These are phyloP conservation scores for Avena sativa DNA, from an alignment of 176 grass and related monocot species.

Conservation along the genomic window DNA sequence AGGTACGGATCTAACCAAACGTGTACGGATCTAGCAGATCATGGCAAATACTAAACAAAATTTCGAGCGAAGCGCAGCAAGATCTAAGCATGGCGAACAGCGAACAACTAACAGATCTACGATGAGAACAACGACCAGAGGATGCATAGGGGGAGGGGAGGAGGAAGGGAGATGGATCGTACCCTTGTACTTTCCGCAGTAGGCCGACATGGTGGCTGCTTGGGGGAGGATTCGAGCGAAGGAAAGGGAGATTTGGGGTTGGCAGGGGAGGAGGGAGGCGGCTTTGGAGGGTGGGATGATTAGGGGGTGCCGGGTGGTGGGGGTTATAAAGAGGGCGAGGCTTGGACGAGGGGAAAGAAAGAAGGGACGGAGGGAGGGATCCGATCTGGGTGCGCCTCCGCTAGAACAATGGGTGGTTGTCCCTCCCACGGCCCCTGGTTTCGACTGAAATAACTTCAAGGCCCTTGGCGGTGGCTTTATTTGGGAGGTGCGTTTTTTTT, in stretches of 20 bases:
- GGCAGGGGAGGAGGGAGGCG: not conserved
- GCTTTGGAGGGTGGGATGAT: slow-evolving; percentile 4
- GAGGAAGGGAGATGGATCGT: not conserved
- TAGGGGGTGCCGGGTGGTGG: not conserved
- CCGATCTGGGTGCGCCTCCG: slow-evolving; percentile 47
- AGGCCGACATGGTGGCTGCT: slow-evolving; percentile 71
- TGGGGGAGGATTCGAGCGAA: not conserved
- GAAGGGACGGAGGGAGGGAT: slow-evolving; percentile 11
- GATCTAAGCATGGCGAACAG: slow-evolving; percentile 3
- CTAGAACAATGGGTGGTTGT: slow-evolving; percentile 31
- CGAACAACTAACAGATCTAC: slow-evolving; percentile 40
- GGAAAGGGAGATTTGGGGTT: not conserved
- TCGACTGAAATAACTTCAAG: too few relatives aligned
- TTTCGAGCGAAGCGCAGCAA: not conserved
- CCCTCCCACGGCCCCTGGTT: not conserved
- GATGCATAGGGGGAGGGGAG: not conserved
- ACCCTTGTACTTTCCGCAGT: slow-evolving; percentile 88
- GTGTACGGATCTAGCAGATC: not conserved
- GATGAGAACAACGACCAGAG: too few relatives aligned
- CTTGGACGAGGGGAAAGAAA: slow-evolving; percentile 67
- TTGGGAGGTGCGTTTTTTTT: not conserved
- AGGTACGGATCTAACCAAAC: not conserved
- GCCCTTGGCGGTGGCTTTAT: not conserved
- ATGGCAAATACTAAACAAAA: not conserved
- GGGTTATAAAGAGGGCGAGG: slow-evolving; percentile 36